Conservation (phyloP, 177 flowering plant genomes). For the Tripterygium wilfordii region DNA sequence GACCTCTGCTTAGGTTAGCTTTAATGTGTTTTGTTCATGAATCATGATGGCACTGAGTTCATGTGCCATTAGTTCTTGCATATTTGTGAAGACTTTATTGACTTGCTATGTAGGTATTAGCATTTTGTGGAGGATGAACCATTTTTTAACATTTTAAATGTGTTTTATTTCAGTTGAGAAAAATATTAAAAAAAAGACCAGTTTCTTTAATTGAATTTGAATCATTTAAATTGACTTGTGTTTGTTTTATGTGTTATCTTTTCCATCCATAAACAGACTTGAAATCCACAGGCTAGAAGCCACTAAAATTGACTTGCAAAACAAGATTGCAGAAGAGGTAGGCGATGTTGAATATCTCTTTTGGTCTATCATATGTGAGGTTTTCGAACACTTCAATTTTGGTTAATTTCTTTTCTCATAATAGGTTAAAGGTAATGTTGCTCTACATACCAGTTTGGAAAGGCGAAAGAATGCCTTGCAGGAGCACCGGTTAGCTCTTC, state of each 20-base stretch:
- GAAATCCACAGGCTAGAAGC: slow-evolving; percentile 67
- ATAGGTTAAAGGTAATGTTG: slow-evolving; percentile 58
- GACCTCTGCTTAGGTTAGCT: no score
- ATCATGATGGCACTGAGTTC: no score
- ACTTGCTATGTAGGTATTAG: no score
- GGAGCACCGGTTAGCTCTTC: slow-evolving; percentile 75
- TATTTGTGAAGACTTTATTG: no score
- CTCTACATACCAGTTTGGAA: slow-evolving; percentile 55
- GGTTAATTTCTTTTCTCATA: no score
- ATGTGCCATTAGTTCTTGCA: no score
- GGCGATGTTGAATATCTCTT: no score
- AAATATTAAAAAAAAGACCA: background rate
- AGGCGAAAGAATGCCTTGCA: slow-evolving; percentile 55
- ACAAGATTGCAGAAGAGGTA: slow-evolving; percentile 73
- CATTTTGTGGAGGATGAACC: no score
- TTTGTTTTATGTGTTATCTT: background rate
- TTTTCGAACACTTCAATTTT: no score
- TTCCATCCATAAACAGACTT: slow-evolving; percentile 31
- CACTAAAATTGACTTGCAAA: slow-evolving; percentile 51
- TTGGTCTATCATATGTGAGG: no score
- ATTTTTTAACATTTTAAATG: no score
- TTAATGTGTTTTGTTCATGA: no score
- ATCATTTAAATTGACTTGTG: background rate
- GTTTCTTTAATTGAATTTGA: background rate
- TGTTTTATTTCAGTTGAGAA: background rate